Conservation (phyloP, 345 rosid genomes). For the Linum usitatissimum region DNA sequence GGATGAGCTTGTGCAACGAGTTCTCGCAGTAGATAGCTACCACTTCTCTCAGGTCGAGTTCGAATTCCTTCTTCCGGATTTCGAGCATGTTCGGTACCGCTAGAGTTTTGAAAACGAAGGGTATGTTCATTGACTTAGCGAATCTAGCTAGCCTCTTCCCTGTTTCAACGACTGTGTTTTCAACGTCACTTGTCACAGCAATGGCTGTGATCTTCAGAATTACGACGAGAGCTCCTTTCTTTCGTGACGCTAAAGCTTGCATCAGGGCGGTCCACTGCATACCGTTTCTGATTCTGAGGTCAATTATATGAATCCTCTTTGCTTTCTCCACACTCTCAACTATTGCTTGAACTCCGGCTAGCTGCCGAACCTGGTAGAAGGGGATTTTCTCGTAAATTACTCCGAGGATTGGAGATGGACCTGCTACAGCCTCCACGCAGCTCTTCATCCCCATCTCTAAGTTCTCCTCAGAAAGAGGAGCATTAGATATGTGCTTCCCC, state of each 20-base stretch:
- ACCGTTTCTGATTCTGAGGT: conserved; percentile 2
- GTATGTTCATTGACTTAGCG: neutral
- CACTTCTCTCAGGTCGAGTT: neutral
- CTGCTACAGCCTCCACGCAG: neutral
- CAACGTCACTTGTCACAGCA: neutral
- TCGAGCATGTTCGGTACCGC: neutral
- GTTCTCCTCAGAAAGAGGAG: neutral
- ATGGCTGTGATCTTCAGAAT: neutral
- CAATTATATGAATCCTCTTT: conserved; percentile 2
- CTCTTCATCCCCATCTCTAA: no score
- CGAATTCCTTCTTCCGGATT: neutral
- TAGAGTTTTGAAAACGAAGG: neutral
- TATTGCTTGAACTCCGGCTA: conserved; percentile 4
- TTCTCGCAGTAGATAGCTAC: neutral
- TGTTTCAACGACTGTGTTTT: neutral
- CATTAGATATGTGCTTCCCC: neutral
- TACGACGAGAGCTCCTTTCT: neutral
- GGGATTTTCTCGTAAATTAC: neutral
- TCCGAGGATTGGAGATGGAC: neutral
- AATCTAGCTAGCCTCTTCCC: neutral
- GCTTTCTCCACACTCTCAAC: neutral
- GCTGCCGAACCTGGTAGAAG: neutral
- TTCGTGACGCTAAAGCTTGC: neutral
- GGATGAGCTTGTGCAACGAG: neutral
- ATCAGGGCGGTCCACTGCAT: neutral